Conservation (phyloP, 805 yeast species). For the Lachancea sp. region DNA sequence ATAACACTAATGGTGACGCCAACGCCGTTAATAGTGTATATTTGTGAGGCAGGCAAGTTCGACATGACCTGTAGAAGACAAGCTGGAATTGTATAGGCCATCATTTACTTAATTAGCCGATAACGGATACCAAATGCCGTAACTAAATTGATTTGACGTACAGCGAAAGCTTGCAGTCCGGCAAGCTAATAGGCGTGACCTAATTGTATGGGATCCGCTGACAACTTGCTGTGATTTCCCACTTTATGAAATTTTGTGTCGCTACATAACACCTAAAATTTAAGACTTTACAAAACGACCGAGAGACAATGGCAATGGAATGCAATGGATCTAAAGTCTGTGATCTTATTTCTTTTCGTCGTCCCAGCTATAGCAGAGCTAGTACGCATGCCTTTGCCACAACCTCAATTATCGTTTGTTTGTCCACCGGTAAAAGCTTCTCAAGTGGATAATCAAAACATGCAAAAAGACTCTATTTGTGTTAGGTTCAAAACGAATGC, state of each 20-base stretch:
- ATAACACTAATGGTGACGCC: constrained; percentile 34
- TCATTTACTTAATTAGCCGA: background rate
- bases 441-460: background rate
- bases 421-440: constrained; percentile 8
- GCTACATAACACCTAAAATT: background rate
- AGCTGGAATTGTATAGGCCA: background rate
- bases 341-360: background rate
- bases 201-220: background rate
- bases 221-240: background rate
- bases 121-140: background rate
- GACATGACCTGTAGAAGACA: no score
- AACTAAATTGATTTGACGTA: no score
- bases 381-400: background rate
- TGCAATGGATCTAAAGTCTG: no score
- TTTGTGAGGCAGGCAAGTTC: constrained; percentile 14
- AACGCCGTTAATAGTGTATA: constrained; percentile 34
- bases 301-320: background rate
- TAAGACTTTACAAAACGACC: background rate
- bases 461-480: constrained; percentile 4
- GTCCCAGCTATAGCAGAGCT: background rate
- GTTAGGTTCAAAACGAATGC: background rate
- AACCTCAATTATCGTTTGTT: constrained; percentile 6
- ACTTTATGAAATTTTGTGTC: background rate
- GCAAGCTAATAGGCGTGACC: no score
- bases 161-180: no score